phyloP scores from a whole-genome alignment of 1,284 basidiomycete species.

The Cryptococcus sp. region DNA sequence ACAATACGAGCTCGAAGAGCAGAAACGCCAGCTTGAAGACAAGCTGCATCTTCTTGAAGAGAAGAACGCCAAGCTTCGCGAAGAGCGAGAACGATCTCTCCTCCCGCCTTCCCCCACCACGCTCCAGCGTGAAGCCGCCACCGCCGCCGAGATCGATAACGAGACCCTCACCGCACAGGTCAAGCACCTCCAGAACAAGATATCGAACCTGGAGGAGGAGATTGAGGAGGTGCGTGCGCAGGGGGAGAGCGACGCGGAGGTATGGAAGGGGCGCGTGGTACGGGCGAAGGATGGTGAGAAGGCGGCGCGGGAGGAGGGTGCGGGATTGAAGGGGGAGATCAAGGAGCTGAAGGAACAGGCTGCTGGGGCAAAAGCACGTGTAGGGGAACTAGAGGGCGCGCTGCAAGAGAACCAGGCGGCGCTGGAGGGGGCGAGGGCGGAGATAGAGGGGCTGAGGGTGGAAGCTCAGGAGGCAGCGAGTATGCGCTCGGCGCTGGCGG shows the following conservation, averaged over 20 bases:
- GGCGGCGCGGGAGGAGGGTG: constrained; percentile 64
- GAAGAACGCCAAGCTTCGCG: constrained; percentile 29
- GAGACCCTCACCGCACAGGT: constrained; percentile 84
- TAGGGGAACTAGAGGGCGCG: constrained; percentile 82
- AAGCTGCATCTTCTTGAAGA: constrained; percentile 35
- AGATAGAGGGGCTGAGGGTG: constrained; percentile 76
- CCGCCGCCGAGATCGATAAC: constrained; percentile 85
- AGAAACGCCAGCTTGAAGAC: constrained; percentile 61
- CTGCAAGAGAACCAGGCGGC: constrained; percentile 81
- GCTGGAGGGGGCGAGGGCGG: constrained; percentile 84
- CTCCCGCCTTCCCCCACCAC: constrained; percentile 17
- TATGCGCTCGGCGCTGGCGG: constrained; percentile 47
- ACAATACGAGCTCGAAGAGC: constrained; percentile 74
- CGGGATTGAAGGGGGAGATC: constrained; percentile 61
- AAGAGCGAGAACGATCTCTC: constrained; percentile 21
- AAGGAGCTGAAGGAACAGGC: constrained; percentile 63
- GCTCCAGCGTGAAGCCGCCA: constrained; percentile 51
- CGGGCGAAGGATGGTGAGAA: constrained; percentile 76
- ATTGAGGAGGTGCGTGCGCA: constrained; percentile 72
- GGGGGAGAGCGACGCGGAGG: constrained; percentile 69
- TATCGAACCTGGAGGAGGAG: constrained; percentile 73
- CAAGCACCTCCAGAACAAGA: constrained; percentile 74
- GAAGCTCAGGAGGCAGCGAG: constrained; percentile 57
- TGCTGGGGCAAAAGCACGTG: constrained; percentile 58
- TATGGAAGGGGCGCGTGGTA: constrained; percentile 62